Evolutionary conservation across 2,329 filamentous ascomycete genomes (phyloP), one percentile per base, ranked within the genome.

Genomic region (Phymatotrichopsis omnivora): DNA sequence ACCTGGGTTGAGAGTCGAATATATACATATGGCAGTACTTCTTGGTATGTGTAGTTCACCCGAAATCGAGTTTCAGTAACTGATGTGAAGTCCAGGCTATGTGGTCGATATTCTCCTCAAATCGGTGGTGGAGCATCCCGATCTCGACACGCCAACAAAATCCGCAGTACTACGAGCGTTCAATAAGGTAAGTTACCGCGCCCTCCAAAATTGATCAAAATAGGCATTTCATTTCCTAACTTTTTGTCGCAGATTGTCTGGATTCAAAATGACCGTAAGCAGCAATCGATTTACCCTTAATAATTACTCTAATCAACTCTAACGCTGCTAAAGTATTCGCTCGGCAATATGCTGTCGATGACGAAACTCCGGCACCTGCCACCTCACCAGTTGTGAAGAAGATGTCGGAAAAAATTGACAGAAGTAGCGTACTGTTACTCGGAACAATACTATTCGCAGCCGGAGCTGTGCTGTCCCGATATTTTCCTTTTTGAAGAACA

Each of bases 81-180:
- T 14, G 3, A 47, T 25, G 7, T 7, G 23, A 5, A 2, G 4
- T 3, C 7, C 11, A 48, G 45, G 75, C 3, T 82, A 82, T 60
- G 81, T 89, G 53, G 78, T 85, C 57, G 82, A 87, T 58, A 73
- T 85, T 12, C 72, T 87, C 56, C 80, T 74, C 17, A 81, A 84
- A 59, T 82, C 82, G 7, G 76, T 87, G 36, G 71, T 87, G 35
- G 78, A 73, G 5, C 52, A 85, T 57, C 80, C 80, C 0, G 72
- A 73, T 2, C 67, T 89, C 28, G 69, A 72, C 29, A 69, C 81
- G 56, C 67, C 70, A 42, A 73, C 74, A 61, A 87, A 86, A 65
- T 76, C 81, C 16, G 78, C 74, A n/a, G 70, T 87, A 3, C 71
- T 86, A 31, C 80, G 80, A 60, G 83, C 83, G 0, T 67, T 87